Evolutionary conservation across 2,329 filamentous ascomycete species (phyloP).

Genomic region (Colletotrichum sp.): DNA sequence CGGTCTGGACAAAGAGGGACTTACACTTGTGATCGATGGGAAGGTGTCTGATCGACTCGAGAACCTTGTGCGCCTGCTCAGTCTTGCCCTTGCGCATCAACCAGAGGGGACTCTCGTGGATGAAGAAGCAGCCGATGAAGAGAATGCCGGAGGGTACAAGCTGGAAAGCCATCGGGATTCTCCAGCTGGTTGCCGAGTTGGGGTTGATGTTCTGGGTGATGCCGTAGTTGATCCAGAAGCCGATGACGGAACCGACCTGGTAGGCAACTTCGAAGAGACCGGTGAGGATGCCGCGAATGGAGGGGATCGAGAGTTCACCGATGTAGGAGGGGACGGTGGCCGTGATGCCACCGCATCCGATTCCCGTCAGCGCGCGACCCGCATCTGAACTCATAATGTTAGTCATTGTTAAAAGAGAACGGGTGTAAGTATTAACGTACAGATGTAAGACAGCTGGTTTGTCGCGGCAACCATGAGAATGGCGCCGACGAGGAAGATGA

Average conservation of each 20-base stretch:
- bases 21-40: constrained; percentile 37
- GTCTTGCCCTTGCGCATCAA: constrained; percentile 23
- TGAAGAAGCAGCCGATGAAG: constrained; percentile 47
- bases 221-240: constrained; percentile 57
- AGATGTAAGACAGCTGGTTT: constrained; percentile 48
- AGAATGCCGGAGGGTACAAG: constrained; percentile 47
- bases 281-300: constrained; percentile 62
- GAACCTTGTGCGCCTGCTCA: constrained; percentile 33
- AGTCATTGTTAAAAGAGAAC: neutral
- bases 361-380: constrained; percentile 61
- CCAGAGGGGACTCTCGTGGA: constrained; percentile 28
- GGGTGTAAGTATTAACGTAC: accelerated
- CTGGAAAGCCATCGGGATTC: constrained; percentile 54
- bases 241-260: constrained; percentile 55
- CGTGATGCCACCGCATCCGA: constrained; percentile 61
- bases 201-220: constrained; percentile 43
- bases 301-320: constrained; percentile 64
- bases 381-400: constrained; percentile 27
- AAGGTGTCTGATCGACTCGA: constrained; percentile 49
- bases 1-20: neutral
- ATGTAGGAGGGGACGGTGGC: constrained; percentile 69
- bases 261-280: constrained; percentile 60
- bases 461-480: constrained; percentile 46
- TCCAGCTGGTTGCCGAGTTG: constrained; percentile 42
- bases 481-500: constrained; percentile 49